A percentile compares a stretch with the other conserved stretches of the same genome.
phyloP scores from a whole-genome alignment of 345 rosid species.

The Hibiscus mutabilis region DNA sequence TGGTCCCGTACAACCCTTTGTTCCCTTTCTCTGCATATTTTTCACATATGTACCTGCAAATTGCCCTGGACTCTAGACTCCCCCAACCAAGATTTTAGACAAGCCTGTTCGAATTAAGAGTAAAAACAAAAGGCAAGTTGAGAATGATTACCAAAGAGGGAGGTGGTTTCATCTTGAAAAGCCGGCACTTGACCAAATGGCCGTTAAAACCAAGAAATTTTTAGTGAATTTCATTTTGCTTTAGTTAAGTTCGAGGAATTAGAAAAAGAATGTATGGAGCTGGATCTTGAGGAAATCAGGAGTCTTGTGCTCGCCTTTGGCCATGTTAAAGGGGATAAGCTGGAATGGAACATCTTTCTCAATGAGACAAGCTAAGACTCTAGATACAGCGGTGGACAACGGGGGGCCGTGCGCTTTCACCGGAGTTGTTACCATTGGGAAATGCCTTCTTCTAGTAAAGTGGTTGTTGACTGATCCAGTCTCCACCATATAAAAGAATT shows the following conservation, averaged over 20 bases:
- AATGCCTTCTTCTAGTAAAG: no score
- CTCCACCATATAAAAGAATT: slow-evolving; percentile 14
- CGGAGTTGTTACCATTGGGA: slow-evolving; percentile 41
- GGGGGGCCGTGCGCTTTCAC: slow-evolving; percentile 63
- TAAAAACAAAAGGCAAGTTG: not conserved
- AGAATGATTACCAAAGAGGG: slow-evolving; percentile 46
- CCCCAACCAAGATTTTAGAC: not conserved
- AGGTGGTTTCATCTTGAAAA: slow-evolving; percentile 46
- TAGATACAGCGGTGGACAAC: slow-evolving; percentile 52
- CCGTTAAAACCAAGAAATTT: slow-evolving; percentile 16
- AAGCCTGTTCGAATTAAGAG: not conserved
- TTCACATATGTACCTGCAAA: slow-evolving; percentile 54
- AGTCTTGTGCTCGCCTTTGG: slow-evolving; percentile 60
- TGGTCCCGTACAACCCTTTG: slow-evolving; percentile 41
- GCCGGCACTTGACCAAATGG: slow-evolving; percentile 84
- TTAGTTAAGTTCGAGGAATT: not conserved
- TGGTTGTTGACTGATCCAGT: not conserved
- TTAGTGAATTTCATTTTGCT: not conserved
- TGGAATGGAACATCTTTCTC: slow-evolving; percentile 63
- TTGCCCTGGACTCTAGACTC: slow-evolving; percentile 48
- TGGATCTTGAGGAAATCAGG: slow-evolving; percentile 58
- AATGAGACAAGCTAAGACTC: slow-evolving; percentile 49
- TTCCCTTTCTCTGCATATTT: slow-evolving; percentile 46
- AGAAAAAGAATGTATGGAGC: slow-evolving; percentile 14
- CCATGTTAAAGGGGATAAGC: slow-evolving; percentile 47